These are phyloP conservation scores for Penicillium canariense DNA, from an alignment of 495 filamentous ascomycete genomes.

Conservation along the genomic window DNA sequence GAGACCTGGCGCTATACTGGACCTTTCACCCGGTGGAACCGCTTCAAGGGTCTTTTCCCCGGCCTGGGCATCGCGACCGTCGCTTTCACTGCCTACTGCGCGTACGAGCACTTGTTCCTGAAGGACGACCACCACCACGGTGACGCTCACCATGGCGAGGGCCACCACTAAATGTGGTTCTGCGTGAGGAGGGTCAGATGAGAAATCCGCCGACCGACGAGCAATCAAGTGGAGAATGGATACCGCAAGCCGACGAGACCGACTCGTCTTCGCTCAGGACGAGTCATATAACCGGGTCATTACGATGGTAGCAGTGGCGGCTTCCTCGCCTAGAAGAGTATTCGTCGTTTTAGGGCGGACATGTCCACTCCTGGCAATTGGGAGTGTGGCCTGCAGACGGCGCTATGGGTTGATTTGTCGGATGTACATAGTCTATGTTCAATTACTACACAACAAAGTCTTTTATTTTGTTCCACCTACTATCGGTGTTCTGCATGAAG, in stretches of 20 bases:
- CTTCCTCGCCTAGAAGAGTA: constrained; percentile 2
- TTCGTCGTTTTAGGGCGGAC: constrained; percentile 11
- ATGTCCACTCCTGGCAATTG: constrained; percentile 8
- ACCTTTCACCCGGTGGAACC: constrained; percentile 81
- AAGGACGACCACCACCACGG: constrained; percentile 69
- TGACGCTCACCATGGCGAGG: constrained; percentile 46
- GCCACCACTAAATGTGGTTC: constrained; percentile 36
- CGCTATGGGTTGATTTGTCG: constrained; percentile 41
- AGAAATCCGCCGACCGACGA: constrained; percentile 13
- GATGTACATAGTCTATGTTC: constrained; percentile 46
- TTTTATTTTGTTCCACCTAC: constrained; percentile 20
- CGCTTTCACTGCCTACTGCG: constrained; percentile 85
- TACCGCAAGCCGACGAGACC: constrained; percentile 27
- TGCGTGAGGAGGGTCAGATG: constrained; percentile 6
- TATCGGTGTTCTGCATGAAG: background rate
- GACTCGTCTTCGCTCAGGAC: constrained; percentile 14
- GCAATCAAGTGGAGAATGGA: constrained; percentile 25
- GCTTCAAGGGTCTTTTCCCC: constrained; percentile 81
- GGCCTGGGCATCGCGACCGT: constrained; percentile 89
- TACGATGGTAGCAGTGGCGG: constrained; percentile 12
- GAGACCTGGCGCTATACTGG: constrained; percentile 94
- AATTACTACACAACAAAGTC: constrained; percentile 35
- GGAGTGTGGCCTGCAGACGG: constrained; percentile 21
- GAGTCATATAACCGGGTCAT: constrained; percentile 12
- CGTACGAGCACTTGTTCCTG: constrained; percentile 82